Evolutionary conservation across 768 basidiomycete species (phyloP).

Genomic region (Termitomyces bulborhizus): DNA sequence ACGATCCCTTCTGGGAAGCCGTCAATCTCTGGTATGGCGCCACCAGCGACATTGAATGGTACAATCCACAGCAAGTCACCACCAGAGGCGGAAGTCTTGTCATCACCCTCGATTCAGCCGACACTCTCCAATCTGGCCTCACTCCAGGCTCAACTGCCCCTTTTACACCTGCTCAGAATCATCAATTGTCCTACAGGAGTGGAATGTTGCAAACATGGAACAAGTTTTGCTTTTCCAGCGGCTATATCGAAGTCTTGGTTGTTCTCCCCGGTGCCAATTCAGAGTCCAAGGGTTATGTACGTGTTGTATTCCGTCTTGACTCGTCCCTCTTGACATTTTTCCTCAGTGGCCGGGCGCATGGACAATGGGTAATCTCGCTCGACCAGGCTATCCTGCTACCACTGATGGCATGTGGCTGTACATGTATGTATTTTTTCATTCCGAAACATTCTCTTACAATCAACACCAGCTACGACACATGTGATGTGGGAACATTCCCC

Average conservation of each 20-base stretch:
- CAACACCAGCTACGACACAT: conserved; percentile 54
- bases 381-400: conserved; percentile 75
- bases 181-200: no score
- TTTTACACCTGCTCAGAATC: no score
- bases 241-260: no score
- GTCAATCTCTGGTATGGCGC: conserved; percentile 68
- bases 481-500: conserved; percentile 72
- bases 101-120: no score
- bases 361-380: conserved; percentile 85
- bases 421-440: conserved; percentile 37
- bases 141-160: no score
- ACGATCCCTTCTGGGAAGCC: conserved; percentile 70
- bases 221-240: no score
- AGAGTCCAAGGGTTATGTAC: no score
- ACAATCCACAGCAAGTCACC: conserved; percentile 59
- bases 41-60: conserved; percentile 72
- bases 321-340: no score
- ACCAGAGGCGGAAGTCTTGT: conserved; percentile 63
- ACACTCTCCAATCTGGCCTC: no score
- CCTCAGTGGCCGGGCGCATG: conserved; percentile 80
- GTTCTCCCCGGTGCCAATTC: no score
- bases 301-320: no score
- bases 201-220: no score
- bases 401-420: conserved; percentile 85
- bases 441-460: neutral